Conservation (phyloP, 768 basidiomycete genomes). For the Boletellus ananas region DNA sequence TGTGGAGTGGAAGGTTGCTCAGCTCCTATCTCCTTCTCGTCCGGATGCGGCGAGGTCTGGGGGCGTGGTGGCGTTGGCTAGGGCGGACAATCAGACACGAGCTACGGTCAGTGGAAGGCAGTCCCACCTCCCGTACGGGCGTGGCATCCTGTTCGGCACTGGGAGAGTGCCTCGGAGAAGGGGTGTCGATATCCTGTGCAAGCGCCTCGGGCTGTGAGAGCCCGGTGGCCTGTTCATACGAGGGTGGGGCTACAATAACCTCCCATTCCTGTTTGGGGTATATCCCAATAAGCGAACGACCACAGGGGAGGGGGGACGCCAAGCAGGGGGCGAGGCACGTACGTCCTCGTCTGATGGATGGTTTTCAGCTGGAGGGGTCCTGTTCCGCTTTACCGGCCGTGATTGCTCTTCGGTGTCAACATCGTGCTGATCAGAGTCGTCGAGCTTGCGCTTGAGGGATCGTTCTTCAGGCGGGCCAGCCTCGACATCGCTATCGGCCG, state of each 20-base stretch:
- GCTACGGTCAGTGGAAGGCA: neutral
- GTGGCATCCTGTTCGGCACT: neutral
- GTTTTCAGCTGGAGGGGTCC: slow-evolving; percentile 38
- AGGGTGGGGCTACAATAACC: slow-evolving; percentile 29
- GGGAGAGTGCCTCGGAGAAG: slow-evolving; percentile 1
- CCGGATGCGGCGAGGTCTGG: neutral
- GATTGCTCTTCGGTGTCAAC: slow-evolving; percentile 29
- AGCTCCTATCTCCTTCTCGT: slow-evolving; percentile 12
- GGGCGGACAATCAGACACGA: slow-evolving; percentile 10
- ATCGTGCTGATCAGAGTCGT: slow-evolving; percentile 22
- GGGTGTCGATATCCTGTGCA: slow-evolving; percentile 9
- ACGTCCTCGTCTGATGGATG: slow-evolving; percentile 27
- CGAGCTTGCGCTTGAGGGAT: slow-evolving; percentile 33
- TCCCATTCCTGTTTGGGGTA: slow-evolving; percentile 29
- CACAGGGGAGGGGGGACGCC: neutral
- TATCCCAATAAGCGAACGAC: slow-evolving; percentile 19
- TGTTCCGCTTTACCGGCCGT: slow-evolving; percentile 35
- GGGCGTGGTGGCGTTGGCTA: slow-evolving; percentile 11
- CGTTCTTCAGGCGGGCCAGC: slow-evolving; percentile 24
- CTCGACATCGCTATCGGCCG: slow-evolving; percentile 32
- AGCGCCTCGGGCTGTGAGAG: slow-evolving; percentile 9
- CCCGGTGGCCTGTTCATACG: slow-evolving; percentile 20
- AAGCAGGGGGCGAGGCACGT: slow-evolving; percentile 9
- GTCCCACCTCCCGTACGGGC: slow-evolving; percentile 15
- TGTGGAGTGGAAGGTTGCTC: slow-evolving; percentile 11